Base-by-base conservation (phyloP, 148 eudicot genomes). In the Vaccinium vitisidaea region DNA sequence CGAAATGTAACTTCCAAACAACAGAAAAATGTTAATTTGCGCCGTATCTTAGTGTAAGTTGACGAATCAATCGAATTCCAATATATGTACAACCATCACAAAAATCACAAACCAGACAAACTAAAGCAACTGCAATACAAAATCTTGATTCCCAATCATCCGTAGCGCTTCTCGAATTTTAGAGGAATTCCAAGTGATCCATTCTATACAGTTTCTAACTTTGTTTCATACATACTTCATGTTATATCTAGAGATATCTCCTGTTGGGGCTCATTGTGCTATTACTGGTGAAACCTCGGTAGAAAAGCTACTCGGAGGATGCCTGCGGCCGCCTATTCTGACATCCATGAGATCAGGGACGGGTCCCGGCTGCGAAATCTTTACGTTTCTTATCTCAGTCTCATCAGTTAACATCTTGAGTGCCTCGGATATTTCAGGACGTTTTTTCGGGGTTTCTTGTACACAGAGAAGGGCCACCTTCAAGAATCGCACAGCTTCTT, bases 401-500 rank as follows among this genome's bases (percentile, higher is more conserved):
- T 87, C 90, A 70, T 85, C 69, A 3, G 76, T 77, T 83, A 94
- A 79, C 91, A 94, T 89, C 82, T 87, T 88, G 23, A 87, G 83
- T 10, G 80, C 93, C 9, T 13, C 43, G n/a, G 98, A 90, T 93
- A 94, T 94, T 74, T 36, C 36, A 1, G 95, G 98, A 11, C 98
- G 88, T 46, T 61, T 81, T 8, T 81, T 84, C 19, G 93, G 74
- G 4, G 53, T 88, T 85, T 93, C 92, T 87, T 94, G 98, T 58
- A 92, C 93, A 27, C 98, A 93, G 1, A 94, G 90, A 77, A 94
- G 89, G 39, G 93, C 95, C 15, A 94, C 88, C 83, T 88, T 92
- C 86, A 93, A 50, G 88, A 91, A 89, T 2, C 81, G 77, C 25
- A 84, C 23, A 9, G 92, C 93, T 86, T 93, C 95, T 85, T 90